Base-by-base conservation (phyloP, 1,139 yeast genomes). In the Protomyces inundatus region DNA sequence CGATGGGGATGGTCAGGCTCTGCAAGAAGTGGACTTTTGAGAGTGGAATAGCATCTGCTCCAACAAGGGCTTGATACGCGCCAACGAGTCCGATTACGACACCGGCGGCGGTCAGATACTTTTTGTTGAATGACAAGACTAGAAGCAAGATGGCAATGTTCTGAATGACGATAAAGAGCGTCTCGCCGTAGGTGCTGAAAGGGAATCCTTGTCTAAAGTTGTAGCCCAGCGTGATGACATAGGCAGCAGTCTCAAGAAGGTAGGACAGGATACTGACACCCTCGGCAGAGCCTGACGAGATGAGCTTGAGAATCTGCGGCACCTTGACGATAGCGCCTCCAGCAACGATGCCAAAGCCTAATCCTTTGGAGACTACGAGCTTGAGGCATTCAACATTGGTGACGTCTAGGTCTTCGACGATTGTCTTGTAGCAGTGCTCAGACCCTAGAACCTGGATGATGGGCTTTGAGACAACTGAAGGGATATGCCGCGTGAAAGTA, bases 1-100 rank as follows among this genome's bases (percentile, higher is more conserved):
- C 76, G 54, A 84, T 72, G 7, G 88, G 88, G 61, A 84, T 82
- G 54, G 81, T 80, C 65, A 64, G 55, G 30, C 81, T 72, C 68
- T 84, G 84, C 66, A 84, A 76, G 1, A 73, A 66, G 16, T 73
- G 53, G 48, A 78, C 70, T 35, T 68, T 65, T 32, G 66, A 66
- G 64, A 70, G 67, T 16, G 69, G 61, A 3, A 76, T 66, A 9
- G 71, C 55, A 35, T 39, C 45, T 34, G 51, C 50, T 65, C 55
- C 39, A 16, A 63, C 45, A 35, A 42, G 55, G 9, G 64, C 55
- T n/a, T 62, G 66, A 12, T 64, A 68, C 35, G 66, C 66, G 12
- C 66, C 54, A 9, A 72, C 68, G 10, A 71, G 36, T 12, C 71
- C 9, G 35, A 59, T 65, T 57, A 75, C 71, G 0, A 67, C 67